Conservation (phyloP, 2,329 filamentous ascomycete species). For the Basipetospora chlamydospora region DNA sequence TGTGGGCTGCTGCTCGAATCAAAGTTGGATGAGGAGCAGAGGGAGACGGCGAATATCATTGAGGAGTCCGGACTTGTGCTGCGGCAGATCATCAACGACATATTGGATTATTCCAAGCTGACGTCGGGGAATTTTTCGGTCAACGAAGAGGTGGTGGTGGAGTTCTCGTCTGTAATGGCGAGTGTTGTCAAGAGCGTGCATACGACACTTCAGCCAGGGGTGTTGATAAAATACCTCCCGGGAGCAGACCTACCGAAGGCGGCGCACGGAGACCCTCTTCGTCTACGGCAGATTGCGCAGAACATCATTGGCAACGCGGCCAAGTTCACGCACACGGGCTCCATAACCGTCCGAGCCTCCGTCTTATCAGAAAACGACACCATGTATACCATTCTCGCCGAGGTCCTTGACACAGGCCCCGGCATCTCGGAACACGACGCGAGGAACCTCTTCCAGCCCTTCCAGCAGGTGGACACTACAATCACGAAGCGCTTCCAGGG, state of each 20-base stretch:
- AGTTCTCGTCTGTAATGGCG: constrained; percentile 27
- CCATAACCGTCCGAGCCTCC: constrained; percentile 28
- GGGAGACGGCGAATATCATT: constrained; percentile 41
- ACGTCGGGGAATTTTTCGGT: constrained; percentile 28
- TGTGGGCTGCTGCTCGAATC: constrained; percentile 41
- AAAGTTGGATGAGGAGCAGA: constrained; percentile 34
- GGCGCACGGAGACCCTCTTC: constrained; percentile 39
- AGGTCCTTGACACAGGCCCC: constrained; percentile 39
- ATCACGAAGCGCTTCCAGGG: constrained; percentile 38
- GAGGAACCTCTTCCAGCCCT: constrained; percentile 37
- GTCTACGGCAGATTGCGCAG: constrained; percentile 47
- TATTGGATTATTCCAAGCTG: constrained; percentile 46
- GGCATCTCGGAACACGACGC: constrained; percentile 30
- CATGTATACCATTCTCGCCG: constrained; percentile 30
- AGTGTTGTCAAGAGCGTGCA: constrained; percentile 36
- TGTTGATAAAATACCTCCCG: constrained; percentile 28
- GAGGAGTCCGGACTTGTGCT: constrained; percentile 44
- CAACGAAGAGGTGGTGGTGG: constrained; percentile 33
- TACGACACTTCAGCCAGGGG: constrained; percentile 27
- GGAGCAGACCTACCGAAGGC: constrained; percentile 15
- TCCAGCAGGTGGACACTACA: constrained; percentile 38
- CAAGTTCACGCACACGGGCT: constrained; percentile 45
- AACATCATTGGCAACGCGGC: constrained; percentile 46
- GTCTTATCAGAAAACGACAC: constrained; percentile 25
- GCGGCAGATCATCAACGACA: constrained; percentile 48